Conservation (phyloP, 2,329 filamentous ascomycete species). For the Lachnellula occidentalis region DNA sequence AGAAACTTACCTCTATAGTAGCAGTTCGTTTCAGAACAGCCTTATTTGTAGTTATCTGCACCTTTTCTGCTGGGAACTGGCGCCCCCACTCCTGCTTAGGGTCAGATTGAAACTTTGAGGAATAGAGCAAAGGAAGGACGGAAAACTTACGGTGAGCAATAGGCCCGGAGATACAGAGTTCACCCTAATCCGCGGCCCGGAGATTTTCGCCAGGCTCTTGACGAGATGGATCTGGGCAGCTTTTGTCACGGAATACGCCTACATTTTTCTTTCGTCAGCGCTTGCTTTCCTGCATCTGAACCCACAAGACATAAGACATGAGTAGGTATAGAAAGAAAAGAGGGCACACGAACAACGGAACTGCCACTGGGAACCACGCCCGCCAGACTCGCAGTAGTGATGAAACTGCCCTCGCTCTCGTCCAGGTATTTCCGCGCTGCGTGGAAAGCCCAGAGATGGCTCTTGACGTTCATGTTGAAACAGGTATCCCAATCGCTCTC, state of each 20-base stretch:
- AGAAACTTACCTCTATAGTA: slow-evolving; percentile 17
- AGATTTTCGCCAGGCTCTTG: slow-evolving; percentile 48
- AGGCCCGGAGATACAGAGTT: slow-evolving; percentile 54
- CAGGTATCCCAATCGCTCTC: slow-evolving; percentile 56
- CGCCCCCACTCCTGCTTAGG: slow-evolving; percentile 22
- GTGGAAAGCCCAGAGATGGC: slow-evolving; percentile 54
- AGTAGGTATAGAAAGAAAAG: not conserved
- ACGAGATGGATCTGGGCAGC: slow-evolving; percentile 60
- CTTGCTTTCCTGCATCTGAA: not conserved
- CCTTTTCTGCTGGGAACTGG: slow-evolving; percentile 17
- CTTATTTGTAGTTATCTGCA: slow-evolving; percentile 16
- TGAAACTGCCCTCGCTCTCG: slow-evolving; percentile 52
- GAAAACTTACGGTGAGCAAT: slow-evolving; percentile 38
- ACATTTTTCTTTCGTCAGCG: slow-evolving; percentile 45
- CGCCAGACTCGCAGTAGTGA: slow-evolving; percentile 59
- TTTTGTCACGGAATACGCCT: slow-evolving; percentile 74
- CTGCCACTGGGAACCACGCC: slow-evolving; percentile 60
- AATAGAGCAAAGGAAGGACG: not conserved
- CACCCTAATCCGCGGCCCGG: slow-evolving; percentile 51
- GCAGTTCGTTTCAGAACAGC: slow-evolving; percentile 19
- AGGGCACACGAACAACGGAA: slow-evolving; percentile 30
- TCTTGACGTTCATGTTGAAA: slow-evolving; percentile 59
- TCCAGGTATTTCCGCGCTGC: slow-evolving; percentile 50
- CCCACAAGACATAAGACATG: too few species aligned
- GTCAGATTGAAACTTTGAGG: not conserved